phyloP scores from a whole-genome alignment of 257 asterid genomes.

The Solanum bulbocastanum region DNA sequence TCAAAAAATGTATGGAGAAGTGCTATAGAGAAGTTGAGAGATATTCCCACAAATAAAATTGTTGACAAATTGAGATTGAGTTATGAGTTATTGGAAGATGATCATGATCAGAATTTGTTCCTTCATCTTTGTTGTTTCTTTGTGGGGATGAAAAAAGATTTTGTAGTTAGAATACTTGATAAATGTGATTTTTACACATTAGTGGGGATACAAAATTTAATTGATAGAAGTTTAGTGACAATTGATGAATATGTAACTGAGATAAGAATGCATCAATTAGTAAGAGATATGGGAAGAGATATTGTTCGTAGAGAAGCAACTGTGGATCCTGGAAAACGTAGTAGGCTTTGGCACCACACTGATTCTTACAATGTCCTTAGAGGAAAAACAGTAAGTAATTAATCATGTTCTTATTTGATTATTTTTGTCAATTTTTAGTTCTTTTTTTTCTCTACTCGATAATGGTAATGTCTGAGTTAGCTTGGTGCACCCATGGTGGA shows the following conservation, averaged over 20 bases:
- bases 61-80: not conserved
- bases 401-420: not conserved
- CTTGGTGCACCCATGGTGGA: too few relatives aligned
- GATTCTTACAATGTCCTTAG: not conserved
- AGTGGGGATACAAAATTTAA: not conserved
- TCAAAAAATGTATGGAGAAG: not conserved
- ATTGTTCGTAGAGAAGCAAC: conserved; percentile 3
- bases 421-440: not conserved
- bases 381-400: not conserved
- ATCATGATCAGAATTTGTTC: conserved; percentile 2
- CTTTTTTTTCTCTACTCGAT: too few relatives aligned
- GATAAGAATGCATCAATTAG: not conserved
- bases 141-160: not conserved
- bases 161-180: not conserved
- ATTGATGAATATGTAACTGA: not conserved
- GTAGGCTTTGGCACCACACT: not conserved
- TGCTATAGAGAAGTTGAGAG: not conserved
- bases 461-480: too few relatives aligned
- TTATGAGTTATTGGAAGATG: conserved; percentile 2
- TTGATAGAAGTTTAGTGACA: not conserved
- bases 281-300: conserved; percentile 11
- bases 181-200: not conserved
- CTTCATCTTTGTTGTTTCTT: conserved; percentile 1
- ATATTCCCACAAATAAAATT: not conserved
- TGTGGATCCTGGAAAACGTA: conserved; percentile 5